phyloP scores from a whole-genome alignment of 768 basidiomycete genomes.

The Pleurotus pulmonarius region DNA sequence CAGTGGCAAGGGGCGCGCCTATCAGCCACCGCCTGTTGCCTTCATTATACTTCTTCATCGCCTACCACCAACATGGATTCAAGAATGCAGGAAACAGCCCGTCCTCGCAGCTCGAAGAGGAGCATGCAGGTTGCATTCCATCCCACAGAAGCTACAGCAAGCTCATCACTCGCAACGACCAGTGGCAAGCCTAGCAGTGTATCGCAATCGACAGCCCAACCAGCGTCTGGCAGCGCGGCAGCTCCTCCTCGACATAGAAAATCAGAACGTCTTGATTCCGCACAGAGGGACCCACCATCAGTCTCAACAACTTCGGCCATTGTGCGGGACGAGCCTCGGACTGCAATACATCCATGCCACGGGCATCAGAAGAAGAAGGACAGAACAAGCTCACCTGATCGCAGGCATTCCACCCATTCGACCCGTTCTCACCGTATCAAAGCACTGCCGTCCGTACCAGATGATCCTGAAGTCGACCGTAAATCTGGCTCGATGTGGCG shows the following conservation, averaged over 20 bases:
- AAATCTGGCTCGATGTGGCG: background rate
- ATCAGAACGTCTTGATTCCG: background rate
- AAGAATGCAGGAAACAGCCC: background rate
- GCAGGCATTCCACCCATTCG: background rate
- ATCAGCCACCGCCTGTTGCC: background rate
- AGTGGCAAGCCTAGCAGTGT: background rate
- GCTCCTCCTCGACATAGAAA: background rate
- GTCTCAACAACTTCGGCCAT: background rate
- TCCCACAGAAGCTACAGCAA: background rate
- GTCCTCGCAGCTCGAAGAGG: background rate
- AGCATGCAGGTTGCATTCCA: background rate
- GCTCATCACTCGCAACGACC: background rate
- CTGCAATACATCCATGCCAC: background rate
- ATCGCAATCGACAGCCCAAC: no score
- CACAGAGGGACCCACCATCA: background rate
- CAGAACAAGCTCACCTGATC: background rate
- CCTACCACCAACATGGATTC: background rate
- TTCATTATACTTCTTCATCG: background rate
- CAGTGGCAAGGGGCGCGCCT: background rate
- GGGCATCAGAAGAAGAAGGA: background rate
- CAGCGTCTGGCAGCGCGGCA: no score
- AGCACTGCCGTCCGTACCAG: background rate
- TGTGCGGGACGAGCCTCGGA: background rate
- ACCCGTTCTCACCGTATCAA: background rate
- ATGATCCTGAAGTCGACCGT: background rate